Evolutionary conservation across 2,329 filamentous ascomycete species (phyloP), one percentile per base, ranked within the genome.

Genomic region (Lasiodiplodia sp.): DNA sequence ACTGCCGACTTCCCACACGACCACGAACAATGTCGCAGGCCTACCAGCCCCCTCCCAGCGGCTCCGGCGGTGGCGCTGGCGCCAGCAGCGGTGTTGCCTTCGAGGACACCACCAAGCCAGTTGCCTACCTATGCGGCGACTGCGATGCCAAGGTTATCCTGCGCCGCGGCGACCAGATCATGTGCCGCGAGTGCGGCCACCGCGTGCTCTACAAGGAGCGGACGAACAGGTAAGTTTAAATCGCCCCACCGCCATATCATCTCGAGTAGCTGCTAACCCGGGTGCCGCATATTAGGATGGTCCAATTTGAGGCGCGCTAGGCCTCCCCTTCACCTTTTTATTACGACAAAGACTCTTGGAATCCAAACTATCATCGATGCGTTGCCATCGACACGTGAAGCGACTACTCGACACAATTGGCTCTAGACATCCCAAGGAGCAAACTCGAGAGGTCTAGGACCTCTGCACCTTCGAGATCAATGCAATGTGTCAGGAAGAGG

Each of bases 151-250:
- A 92, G 74, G 92, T 95, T 55, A 86, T 87, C 21, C 84, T 97
- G 74, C 91, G 91, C 81, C 88, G 90, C 73, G 91, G 89, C 71
- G 93, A 96, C 75, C 90, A 91, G 40, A 95, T 97, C 73, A 87
- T 93, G 34, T 97, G 94, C 86, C 92, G 92, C 80, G 92, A 94
- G 82, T 99, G 96, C 80, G 96, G 96, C 8, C 96, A 97, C 77
- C 90, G 96, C 72, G 94, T 99, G 70, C 83, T 99, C 73, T 98
- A 98, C 83, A 99, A 99, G 88, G 93, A 97, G 88, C 85, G 96
- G 78, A 99, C 96, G 55, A 97, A 97, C 87, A 89, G 96, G 96
- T 97, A 80, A 82, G 91, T 83, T 57, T 28, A 28, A 28, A 28
- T 28, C 5, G 28, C 28, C 28, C 28, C 28, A 28, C 28, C 28